Percentiles rank a stretch among this genome's conserved stretches.
phyloP scores from a whole-genome alignment of 106 monocot species.

The Allium sativum region DNA sequence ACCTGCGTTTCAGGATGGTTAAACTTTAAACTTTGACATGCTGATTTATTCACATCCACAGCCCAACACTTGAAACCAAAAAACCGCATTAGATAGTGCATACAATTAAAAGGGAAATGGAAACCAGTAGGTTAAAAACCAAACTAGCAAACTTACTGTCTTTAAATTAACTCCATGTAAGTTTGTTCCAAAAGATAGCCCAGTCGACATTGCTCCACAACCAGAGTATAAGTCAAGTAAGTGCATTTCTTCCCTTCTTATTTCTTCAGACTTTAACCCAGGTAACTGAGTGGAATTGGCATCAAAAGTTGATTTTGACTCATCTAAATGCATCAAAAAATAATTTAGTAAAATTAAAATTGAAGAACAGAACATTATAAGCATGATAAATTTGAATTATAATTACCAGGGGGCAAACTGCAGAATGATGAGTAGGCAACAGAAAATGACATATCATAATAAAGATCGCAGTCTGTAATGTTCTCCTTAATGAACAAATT shows the following conservation, averaged over 20 bases:
- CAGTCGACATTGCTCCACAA: slow-evolving; percentile 70
- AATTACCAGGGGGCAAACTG: slow-evolving; percentile 7
- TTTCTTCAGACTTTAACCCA: too few species aligned
- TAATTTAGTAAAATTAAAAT: too few species aligned
- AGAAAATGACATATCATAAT: slow-evolving; percentile 24
- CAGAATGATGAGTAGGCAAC: slow-evolving; percentile 38
- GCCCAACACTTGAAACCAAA: slow-evolving; percentile 16
- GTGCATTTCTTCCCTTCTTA: not conserved
- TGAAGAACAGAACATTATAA: too few species aligned
- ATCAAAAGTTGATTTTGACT: too few species aligned
- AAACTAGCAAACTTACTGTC: slow-evolving; percentile 22
- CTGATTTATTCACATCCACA: slow-evolving; percentile 15
- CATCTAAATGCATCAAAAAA: too few species aligned
- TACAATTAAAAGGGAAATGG: not conserved
- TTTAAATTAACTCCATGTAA: slow-evolving; percentile 27
- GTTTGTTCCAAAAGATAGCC: slow-evolving; percentile 43
- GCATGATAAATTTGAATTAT: too few species aligned
- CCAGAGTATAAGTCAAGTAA: slow-evolving; percentile 45
- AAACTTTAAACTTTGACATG: slow-evolving; percentile 18
- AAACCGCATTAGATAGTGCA: not conserved
- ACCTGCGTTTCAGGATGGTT: slow-evolving; percentile 21
- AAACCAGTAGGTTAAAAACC: not conserved
- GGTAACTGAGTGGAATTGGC: too few species aligned
- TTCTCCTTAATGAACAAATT: slow-evolving; percentile 6
- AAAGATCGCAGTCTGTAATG: slow-evolving; percentile 10